Base-by-base conservation (phyloP, 768 basidiomycete genomes). In the Tricholoma flavovirens region DNA sequence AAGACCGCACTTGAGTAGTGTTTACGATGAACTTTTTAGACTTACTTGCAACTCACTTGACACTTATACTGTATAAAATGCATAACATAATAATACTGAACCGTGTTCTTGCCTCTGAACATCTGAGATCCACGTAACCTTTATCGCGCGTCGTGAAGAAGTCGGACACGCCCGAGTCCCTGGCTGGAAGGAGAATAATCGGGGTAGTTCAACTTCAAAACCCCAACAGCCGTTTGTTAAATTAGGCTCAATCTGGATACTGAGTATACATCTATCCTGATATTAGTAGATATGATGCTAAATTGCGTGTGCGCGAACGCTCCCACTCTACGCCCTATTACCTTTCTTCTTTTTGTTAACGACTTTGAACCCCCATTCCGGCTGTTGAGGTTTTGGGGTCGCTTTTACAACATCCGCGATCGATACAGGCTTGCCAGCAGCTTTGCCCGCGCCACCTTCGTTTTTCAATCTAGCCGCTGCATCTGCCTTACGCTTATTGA, bases 281-380 rank as follows among this genome's bases (percentile, higher is more conserved):
- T 11, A 53, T 53, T 53, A 53, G 52, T 53, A 53, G 38, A 53
- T 53, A 43, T 29, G 46, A 49, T n/a, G 24, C 38, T 53, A 53
- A 29, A 30, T 29, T 53, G 38, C 26, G n/a, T 49, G 29, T 29
- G 29, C 22, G 26, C 46, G 14, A 35, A 48, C 2, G 43, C 42
- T 43, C 35, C 54, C 26, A 21, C 52, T 50, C 75, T 67, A 87
- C 46, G 83, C 66, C 63, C 82, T 77, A 26, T 80, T 80, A 14
- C 86, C 81, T 73, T 91, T 92, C 83, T 93, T 97, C 77, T 95
- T 97, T 79, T 95, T 94, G 63, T 93, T 93, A 52, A 94, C 90
- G 5, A 95, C 88, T 73, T 93, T 95, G 77, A 93, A 93, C 6
- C 85, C 84, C 89, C 93, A 95, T 67, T 90, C 89, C 43, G 82